Evolutionary conservation across 192 early-diverging fungal genomes (phyloP).

Genomic region (Backusella mclennaniae): DNA sequence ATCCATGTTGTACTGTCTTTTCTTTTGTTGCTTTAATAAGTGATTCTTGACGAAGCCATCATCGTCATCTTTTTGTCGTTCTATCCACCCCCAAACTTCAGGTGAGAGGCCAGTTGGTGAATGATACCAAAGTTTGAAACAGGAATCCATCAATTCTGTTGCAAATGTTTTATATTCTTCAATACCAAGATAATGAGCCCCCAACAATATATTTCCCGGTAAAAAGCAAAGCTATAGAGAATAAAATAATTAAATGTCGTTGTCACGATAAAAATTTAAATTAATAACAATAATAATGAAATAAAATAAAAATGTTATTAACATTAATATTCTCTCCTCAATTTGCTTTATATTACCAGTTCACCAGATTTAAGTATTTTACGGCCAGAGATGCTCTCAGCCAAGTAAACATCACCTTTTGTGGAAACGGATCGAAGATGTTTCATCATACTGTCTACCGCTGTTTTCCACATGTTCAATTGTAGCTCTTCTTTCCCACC

Average conservation of each 20-base stretch:
- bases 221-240: conserved; percentile 51
- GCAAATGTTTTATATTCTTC: conserved; percentile 35
- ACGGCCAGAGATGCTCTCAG: neutral
- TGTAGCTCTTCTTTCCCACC: conserved; percentile 35
- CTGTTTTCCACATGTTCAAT: conserved; percentile 37
- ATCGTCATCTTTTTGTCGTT: neutral
- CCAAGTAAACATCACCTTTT: conserved; percentile 18
- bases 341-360: conserved; percentile 18
- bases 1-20: neutral
- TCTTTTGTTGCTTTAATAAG: neutral
- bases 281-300: neutral
- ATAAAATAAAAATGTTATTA: neutral
- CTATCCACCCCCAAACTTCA: conserved; percentile 42
- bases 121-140: conserved; percentile 40
- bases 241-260: neutral
- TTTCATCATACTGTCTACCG: conserved; percentile 23
- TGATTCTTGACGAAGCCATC: neutral
- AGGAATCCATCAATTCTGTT: conserved; percentile 42
- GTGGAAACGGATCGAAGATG: conserved; percentile 20
- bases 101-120: conserved; percentile 51
- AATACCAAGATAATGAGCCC: conserved; percentile 42
- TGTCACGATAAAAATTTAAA: neutral
- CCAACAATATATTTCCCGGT: conserved; percentile 49
- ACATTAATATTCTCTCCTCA: neutral
- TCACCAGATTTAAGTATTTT: conserved; percentile 28